Percentiles rank a stretch among this genome's conserved stretches.
Evolutionary conservation across 441 rosid genomes (phyloP).

Genomic region (Adansonia rubrostipa): DNA sequence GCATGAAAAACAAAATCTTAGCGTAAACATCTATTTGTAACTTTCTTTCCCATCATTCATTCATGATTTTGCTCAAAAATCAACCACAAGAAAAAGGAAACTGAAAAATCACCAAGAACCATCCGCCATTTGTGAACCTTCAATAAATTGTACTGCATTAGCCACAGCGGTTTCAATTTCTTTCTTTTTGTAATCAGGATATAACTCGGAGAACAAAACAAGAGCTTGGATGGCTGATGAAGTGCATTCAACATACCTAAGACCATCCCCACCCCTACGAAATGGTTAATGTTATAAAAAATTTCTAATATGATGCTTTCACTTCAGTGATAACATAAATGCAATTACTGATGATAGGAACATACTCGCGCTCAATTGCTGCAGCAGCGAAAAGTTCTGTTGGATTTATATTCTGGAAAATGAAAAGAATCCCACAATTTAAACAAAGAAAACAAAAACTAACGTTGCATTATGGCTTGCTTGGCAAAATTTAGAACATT

Average conservation of each 20-base stretch:
- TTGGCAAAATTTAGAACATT: background rate
- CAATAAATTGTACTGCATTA: conserved; percentile 32
- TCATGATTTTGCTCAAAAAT: conserved; percentile 13
- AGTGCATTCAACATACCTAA: conserved; percentile 52
- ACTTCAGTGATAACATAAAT: conserved; percentile 8
- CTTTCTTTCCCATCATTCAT: conserved; percentile 16
- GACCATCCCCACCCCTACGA: background rate
- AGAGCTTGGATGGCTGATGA: conserved; percentile 43
- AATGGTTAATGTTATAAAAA: background rate
- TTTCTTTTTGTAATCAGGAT: conserved; percentile 36
- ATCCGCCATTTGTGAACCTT: conserved; percentile 39
- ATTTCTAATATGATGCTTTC: background rate
- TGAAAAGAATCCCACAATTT: conserved; percentile 1
- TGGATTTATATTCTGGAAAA: conserved; percentile 40
- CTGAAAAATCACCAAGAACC: conserved; percentile 42
- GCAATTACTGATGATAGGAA: background rate
- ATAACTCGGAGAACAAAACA: conserved; percentile 36
- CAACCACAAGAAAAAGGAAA: background rate
- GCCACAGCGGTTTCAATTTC: conserved; percentile 36
- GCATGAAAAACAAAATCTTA: conserved; percentile 5
- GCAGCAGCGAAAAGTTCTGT: conserved; percentile 46
- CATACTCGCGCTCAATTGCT: conserved; percentile 38
- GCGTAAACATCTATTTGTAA: conserved; percentile 1
- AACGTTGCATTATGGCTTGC: background rate
- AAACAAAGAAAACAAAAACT: background rate